These are phyloP conservation scores for Thecaphora thlaspeos DNA, from an alignment of 1,284 basidiomycete genomes.

Conservation along the genomic window DNA sequence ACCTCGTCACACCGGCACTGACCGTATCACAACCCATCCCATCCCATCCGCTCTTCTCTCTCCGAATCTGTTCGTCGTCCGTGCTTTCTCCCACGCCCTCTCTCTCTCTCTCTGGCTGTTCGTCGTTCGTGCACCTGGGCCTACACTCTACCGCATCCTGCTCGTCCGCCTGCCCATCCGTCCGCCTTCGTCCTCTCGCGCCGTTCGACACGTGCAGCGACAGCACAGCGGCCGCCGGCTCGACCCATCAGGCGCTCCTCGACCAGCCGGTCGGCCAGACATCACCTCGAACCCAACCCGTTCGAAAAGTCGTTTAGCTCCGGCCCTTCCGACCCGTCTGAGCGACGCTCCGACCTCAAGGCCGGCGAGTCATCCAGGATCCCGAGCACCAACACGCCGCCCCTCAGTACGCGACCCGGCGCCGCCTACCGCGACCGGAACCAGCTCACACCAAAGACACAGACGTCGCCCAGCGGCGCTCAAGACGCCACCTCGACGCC, in stretches of 20 bases:
- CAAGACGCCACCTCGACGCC: constrained; percentile 26
- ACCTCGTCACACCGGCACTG: too few relatives aligned
- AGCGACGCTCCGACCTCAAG: constrained; percentile 26
- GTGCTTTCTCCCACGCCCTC: too few relatives aligned
- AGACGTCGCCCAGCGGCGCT: constrained; percentile 17
- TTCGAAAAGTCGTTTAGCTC: constrained; percentile 90
- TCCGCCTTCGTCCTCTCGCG: too few relatives aligned
- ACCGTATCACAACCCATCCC: too few relatives aligned
- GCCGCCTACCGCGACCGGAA: constrained; percentile 30
- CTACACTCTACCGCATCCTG: too few relatives aligned
- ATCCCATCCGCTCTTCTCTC: too few relatives aligned
- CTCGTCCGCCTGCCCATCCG: too few relatives aligned
- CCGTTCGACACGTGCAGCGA: constrained; percentile 13
- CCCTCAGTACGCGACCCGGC: constrained; percentile 32
- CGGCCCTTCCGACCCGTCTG: constrained; percentile 55
- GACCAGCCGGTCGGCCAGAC: constrained; percentile 34
- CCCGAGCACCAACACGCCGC: constrained; percentile 26
- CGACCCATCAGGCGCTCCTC: constrained; percentile 18
- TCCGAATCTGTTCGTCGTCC: too few relatives aligned
- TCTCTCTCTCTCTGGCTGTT: too few relatives aligned
- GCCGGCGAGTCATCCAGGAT: constrained; percentile 6
- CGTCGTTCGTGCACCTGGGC: too few relatives aligned
- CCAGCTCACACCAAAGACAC: constrained; percentile 19
- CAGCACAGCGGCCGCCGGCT: constrained; percentile 29
- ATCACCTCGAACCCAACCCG: constrained; percentile 81